These are phyloP conservation scores for Caryopteris hybrid DNA, from an alignment of 305 asterid genomes.

Conservation along the genomic window DNA sequence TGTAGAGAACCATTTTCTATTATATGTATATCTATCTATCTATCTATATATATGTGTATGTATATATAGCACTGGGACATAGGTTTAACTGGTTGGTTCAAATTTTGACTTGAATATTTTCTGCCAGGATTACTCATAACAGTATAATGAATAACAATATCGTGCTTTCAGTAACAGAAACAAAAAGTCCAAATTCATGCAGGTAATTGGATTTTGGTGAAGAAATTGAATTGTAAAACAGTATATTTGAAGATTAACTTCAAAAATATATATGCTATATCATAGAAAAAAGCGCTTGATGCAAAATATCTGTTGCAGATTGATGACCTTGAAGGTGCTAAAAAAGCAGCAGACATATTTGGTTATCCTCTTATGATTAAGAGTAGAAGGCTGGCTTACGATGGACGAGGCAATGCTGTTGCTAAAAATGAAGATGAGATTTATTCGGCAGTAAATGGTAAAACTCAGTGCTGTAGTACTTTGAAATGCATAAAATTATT, in stretches of 20 bases:
- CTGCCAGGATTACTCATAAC: no score
- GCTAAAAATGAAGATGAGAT: slow-evolving; percentile 67
- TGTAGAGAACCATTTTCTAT: neutral
- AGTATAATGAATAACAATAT: no score
- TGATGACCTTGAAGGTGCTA: slow-evolving; percentile 70
- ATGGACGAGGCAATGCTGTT: slow-evolving; percentile 99
- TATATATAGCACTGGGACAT: no score
- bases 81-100: slow-evolving; percentile 14
- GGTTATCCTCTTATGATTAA: slow-evolving; percentile 95
- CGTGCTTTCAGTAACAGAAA: no score
- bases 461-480: neutral
- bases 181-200: slow-evolving; percentile 72
- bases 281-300: neutral
- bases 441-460: slow-evolving; percentile 71
- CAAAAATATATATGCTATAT: neutral
- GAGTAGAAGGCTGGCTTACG: slow-evolving; percentile 92
- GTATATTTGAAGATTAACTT: neutral
- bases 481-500: neutral
- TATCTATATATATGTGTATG: no score
- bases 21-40: no score
- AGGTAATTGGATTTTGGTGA: slow-evolving; percentile 42
- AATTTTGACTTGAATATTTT: no score
- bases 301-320: slow-evolving; percentile 44
- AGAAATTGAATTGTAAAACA: neutral
- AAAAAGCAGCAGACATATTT: slow-evolving; percentile 66